These are phyloP conservation scores for Codiaeum variegatum DNA, from an alignment of 441 rosid species.

Conservation along the genomic window DNA sequence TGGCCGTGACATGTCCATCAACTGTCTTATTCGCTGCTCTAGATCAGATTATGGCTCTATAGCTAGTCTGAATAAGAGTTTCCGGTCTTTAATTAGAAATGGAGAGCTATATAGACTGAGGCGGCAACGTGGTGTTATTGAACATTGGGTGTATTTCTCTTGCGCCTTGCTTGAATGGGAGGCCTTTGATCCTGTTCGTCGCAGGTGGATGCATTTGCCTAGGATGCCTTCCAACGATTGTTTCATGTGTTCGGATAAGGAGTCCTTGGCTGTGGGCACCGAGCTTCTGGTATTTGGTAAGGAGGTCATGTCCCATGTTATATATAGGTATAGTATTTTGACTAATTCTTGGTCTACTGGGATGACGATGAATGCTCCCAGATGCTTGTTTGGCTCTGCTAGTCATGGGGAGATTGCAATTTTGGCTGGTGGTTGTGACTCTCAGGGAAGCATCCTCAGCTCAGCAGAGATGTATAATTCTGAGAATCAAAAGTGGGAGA, in stretches of 20 bases:
- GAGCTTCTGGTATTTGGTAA: constrained; percentile 88
- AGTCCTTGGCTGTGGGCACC: constrained; percentile 94
- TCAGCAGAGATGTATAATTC: constrained; percentile 89
- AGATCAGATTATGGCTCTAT: constrained; percentile 79
- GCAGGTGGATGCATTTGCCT: constrained; percentile 86
- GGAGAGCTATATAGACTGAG: constrained; percentile 73
- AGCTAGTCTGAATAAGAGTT: constrained; percentile 64
- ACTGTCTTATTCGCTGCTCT: constrained; percentile 68
- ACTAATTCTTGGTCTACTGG: constrained; percentile 85
- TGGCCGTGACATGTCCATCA: constrained; percentile 72
- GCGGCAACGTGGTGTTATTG: constrained; percentile 50
- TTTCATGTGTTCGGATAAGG: constrained; percentile 77
- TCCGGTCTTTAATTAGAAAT: constrained; percentile 59
- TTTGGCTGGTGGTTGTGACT: constrained; percentile 91
- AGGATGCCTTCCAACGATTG: constrained; percentile 68
- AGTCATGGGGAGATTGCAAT: constrained; percentile 85
- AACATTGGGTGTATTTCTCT: constrained; percentile 94
- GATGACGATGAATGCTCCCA: constrained; percentile 70
- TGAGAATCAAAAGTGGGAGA: constrained; percentile 61
- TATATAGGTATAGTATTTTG: constrained; percentile 77
- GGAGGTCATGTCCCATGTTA: constrained; percentile 61
- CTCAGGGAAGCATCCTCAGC: constrained; percentile 53
- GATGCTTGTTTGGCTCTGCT: constrained; percentile 96
- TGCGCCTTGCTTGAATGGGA: constrained; percentile 84
- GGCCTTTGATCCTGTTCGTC: constrained; percentile 71